Percentiles rank a stretch among this genome's conserved stretches.
Evolutionary conservation across 1,284 basidiomycete genomes (phyloP).

Genomic region (Sanghuangporus weigelae): DNA sequence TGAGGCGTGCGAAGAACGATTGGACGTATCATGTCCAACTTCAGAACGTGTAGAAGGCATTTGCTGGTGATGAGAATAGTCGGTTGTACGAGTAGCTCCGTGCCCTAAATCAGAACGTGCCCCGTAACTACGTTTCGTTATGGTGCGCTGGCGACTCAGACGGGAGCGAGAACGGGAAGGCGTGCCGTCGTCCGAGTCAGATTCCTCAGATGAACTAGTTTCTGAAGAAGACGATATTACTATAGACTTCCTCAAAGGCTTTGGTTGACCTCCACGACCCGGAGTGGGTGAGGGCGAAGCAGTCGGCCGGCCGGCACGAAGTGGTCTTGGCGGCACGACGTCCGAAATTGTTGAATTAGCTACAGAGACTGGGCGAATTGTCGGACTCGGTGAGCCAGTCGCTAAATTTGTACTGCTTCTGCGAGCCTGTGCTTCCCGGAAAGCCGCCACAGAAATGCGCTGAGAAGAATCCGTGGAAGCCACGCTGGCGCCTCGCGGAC

Average conservation of each 20-base stretch:
- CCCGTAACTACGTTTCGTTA: constrained; percentile 20
- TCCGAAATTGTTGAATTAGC: constrained; percentile 13
- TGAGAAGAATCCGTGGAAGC: constrained; percentile 57
- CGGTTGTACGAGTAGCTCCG: constrained; percentile 2
- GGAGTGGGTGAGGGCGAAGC: constrained; percentile 1
- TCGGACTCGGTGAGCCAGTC: constrained; percentile 44
- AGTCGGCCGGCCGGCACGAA: constrained; percentile 2
- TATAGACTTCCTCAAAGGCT: constrained; percentile 24
- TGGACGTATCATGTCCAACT: constrained; percentile 10
- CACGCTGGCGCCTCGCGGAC: constrained; percentile 51
- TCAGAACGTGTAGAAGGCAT: constrained; percentile 15
- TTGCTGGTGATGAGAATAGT: constrained; percentile 15
- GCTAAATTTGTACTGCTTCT: constrained; percentile 57
- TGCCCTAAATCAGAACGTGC: constrained; percentile 19
- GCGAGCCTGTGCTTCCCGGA: constrained; percentile 68
- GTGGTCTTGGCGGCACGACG: constrained; percentile 18
- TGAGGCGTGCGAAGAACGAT: constrained; percentile 20
- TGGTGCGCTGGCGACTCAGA: constrained; percentile 21
- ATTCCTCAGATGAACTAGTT: constrained; percentile 33
- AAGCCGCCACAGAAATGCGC: constrained; percentile 72
- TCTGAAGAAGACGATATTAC: constrained; percentile 27
- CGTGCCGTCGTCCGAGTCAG: constrained; percentile 38
- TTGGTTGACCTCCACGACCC: background rate
- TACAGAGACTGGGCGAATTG: constrained; percentile 32
- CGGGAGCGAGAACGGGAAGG: constrained; percentile 29